Evolutionary conservation across 1,139 yeast genomes (phyloP), one percentile per base, ranked within the genome.

Genomic region (Ashbya aceris): DNA sequence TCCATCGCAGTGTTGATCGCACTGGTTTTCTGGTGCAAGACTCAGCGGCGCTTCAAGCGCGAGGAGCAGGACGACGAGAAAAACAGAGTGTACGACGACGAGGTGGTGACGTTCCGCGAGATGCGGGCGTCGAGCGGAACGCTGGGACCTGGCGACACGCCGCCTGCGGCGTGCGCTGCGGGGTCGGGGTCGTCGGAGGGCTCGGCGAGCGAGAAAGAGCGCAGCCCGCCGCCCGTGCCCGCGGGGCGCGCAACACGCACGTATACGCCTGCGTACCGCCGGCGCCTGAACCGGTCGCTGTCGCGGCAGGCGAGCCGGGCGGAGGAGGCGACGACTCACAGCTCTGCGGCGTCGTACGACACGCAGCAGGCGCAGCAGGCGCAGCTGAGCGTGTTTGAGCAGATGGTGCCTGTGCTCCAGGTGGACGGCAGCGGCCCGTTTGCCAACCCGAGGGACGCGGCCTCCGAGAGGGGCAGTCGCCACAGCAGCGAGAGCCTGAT

Each of bases 261-360:
- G 43, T 65, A 53, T 44, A 58, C 61, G 6, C 70, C 70, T 9
- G 70, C 70, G 8, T 66, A 66, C 44, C 58, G 64, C 46, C 62
- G 60, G 46, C 61, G 58, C 43, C 47, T 62, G 40, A 60, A 56
- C 34, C 49, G 58, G 2, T 49, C 60, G 36, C n/a, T 34, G 37
- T 9, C n/a, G 11, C 11, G 45, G 47, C 44, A 39, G 51, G 45
- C 30, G 40, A 45, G 29, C 28, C 40, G 13, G 30, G 34, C 23
- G 4, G 37, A 34, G 3, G 37, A 34, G 12, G 33, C 31, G 9
- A 28, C 44, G 14, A 41, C 57, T 3, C 52, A 56, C 43, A 56
- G 61, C 6, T 55, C 64, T 2, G 49, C 38, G 17, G 49, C 58
- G 4, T 56, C 62, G 32, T 41, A 58, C 27, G 50, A 43, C 23